These are phyloP conservation scores for Liriodendron chinense DNA, from an alignment of 164 flowering plant genomes.

Conservation along the genomic window DNA sequence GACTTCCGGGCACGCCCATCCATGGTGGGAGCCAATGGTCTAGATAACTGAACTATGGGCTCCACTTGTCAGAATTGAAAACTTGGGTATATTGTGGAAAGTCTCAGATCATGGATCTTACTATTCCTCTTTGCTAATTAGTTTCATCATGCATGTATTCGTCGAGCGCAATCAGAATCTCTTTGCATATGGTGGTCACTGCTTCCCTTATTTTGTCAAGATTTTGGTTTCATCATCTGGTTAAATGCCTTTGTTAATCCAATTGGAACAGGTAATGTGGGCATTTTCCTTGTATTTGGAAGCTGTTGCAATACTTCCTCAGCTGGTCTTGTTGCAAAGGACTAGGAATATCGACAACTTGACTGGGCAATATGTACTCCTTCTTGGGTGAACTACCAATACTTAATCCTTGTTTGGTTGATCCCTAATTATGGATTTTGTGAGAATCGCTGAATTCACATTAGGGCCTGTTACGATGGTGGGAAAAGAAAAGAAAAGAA, in stretches of 20 bases:
- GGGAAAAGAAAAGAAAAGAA: too few species aligned
- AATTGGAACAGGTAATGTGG: constrained; percentile 77
- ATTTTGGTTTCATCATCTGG: not conserved
- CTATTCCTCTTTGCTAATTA: not conserved
- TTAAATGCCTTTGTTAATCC: not conserved
- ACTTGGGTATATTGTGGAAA: too few species aligned
- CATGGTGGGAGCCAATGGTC: not conserved
- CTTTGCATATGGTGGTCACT: not conserved
- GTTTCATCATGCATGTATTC: not conserved
- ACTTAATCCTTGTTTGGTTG: not conserved
- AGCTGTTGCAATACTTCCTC: constrained; percentile 98
- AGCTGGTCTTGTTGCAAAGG: constrained; percentile 86
- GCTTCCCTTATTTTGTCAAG: not conserved
- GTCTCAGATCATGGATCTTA: not conserved
- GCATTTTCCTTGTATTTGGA: constrained; percentile 84
- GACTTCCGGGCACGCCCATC: not conserved
- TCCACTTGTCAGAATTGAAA: too few species aligned
- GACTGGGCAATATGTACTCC: constrained; percentile 90
- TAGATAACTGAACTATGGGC: not conserved
- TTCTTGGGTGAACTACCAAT: constrained; percentile 61
- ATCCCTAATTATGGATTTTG: too few species aligned
- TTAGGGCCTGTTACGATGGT: too few species aligned
- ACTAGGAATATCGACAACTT: constrained; percentile 89
- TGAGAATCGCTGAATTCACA: too few species aligned
- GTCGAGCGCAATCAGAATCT: not conserved